Percentiles rank a stretch among this genome's conserved stretches.
phyloP scores from a whole-genome alignment of 108 stramenopile genomes.

The Pseudonitzschia multiseries region DNA sequence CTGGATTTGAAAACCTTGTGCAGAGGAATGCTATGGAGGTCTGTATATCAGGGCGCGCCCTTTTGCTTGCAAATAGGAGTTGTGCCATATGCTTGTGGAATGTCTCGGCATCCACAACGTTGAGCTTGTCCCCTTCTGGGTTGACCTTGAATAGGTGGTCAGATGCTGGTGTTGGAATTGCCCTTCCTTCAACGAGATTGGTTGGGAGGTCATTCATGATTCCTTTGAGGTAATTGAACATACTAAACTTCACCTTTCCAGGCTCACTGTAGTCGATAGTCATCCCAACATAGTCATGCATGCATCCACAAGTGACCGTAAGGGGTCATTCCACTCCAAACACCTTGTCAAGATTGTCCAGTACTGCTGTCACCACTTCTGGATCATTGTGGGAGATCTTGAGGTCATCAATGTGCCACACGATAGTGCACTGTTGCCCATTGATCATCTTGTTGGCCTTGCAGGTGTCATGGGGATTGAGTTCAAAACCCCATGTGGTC shows the following conservation, averaged over 20 bases:
- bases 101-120: no score
- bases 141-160: no score
- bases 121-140: no score
- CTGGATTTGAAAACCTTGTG: no score
- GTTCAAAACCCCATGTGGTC: conserved; percentile 37
- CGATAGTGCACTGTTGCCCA: background rate
- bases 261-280: conserved; percentile 19
- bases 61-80: no score
- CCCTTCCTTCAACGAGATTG: no score
- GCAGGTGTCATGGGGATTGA: conserved; percentile 59
- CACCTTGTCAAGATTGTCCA: background rate
- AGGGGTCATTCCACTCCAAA: conserved; percentile 21
- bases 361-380: conserved; percentile 17
- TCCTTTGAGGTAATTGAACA: no score
- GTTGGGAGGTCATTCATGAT: no score
- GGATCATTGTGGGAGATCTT: conserved; percentile 35
- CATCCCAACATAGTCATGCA: conserved; percentile 50
- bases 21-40: no score
- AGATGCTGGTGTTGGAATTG: no score
- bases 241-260: background rate
- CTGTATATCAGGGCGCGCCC: no score
- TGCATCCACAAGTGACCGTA: conserved; percentile 13
- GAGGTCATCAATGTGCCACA: conserved; percentile 37
- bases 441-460: conserved; percentile 43
- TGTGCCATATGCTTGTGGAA: no score